phyloP scores from a whole-genome alignment of 2,329 filamentous ascomycete species.

The Westerdykella sp. region DNA sequence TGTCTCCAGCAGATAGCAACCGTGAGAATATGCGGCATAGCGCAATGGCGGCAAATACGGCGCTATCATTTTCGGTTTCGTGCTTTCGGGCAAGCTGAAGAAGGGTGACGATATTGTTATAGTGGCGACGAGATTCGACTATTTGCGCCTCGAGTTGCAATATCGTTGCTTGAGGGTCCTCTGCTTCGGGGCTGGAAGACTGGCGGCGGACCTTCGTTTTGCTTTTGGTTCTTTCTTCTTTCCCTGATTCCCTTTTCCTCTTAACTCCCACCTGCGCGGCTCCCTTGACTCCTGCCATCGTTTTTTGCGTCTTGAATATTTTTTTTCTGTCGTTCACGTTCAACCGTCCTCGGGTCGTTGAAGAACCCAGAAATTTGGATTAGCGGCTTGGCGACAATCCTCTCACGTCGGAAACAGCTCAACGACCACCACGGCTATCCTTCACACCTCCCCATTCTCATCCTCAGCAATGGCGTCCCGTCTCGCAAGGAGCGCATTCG shows the following conservation, averaged over 20 bases:
- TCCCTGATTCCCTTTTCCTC: constrained; percentile 38
- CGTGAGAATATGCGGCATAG: constrained; percentile 82
- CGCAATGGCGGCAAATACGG: constrained; percentile 67
- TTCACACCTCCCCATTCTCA: constrained; percentile 36
- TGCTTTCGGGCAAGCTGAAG: constrained; percentile 51
- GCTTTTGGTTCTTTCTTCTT: constrained; percentile 31
- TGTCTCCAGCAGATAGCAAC: constrained; percentile 65
- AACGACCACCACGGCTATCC: constrained; percentile 21
- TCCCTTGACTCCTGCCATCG: constrained; percentile 34
- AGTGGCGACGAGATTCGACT: constrained; percentile 77
- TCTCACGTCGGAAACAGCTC: constrained; percentile 7
- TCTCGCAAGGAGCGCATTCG: constrained; percentile 89
- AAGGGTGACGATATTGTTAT: constrained; percentile 79
- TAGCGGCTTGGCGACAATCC: constrained; percentile 1
- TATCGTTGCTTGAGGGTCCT: constrained; percentile 58
- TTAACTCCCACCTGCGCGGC: constrained; percentile 34
- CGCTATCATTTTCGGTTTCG: constrained; percentile 49
- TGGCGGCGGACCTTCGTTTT: constrained; percentile 35
- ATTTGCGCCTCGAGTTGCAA: constrained; percentile 73
- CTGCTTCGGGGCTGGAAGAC: constrained; percentile 25
- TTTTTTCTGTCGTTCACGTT: neutral
- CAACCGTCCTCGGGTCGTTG: neutral
- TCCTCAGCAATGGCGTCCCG: constrained; percentile 86
- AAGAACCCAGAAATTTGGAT: neutral
- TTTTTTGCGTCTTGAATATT: neutral